Base-by-base conservation (phyloP, 2,329 filamentous ascomycete species). In the Penicillium sp. region DNA sequence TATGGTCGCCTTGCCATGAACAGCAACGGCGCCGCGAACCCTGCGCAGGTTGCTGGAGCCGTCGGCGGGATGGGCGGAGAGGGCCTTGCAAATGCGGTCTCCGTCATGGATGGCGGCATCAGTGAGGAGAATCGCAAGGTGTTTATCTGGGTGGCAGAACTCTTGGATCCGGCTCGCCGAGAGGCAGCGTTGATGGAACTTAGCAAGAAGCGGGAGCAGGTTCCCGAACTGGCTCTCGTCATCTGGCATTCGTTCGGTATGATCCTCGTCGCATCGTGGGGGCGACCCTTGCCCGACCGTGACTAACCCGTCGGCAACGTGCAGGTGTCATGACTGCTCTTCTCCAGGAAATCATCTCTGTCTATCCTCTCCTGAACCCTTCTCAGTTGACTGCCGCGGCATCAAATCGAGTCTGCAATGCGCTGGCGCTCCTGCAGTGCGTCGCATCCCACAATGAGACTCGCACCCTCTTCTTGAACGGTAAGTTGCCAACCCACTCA, bases 371-470 rank as follows among this genome's bases (percentile, higher is more conserved):
- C 4, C 87, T 99, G 71, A 99, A 97, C 78, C 95, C 95, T 6
- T 97, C 93, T 54, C 94, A 98, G 81, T 87, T 99, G 72, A 99
- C 95, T 8, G 95, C 95, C 2, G 93, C 95, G n/a, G 94, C 95
- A 17, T 96, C 92, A 3, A 99, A 99, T 81, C 86, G 95, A 68
- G 95, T 99, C 61, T 99, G 95, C 82, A 99, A 99, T 79, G 95
- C 95, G 40, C 86, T 99, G 65, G 95, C 95, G 30, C 86, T 99
- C 64, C 85, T 99, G 51, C 95, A 99, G 80, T 99, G 95, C 74
- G 95, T 99, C 65, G 95, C 95, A 42, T 97, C 93, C 51, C 95
- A 99, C 82, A 96, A 96, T 70, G 95, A 99, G 75, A 99, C 95
- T 24, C 88, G 95, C 67, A 93, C 91, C 35, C 84, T 99, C 37